These are phyloP conservation scores for Diaporthe sp. DNA, from an alignment of 2,329 filamentous ascomycete species.

Conservation along the genomic window DNA sequence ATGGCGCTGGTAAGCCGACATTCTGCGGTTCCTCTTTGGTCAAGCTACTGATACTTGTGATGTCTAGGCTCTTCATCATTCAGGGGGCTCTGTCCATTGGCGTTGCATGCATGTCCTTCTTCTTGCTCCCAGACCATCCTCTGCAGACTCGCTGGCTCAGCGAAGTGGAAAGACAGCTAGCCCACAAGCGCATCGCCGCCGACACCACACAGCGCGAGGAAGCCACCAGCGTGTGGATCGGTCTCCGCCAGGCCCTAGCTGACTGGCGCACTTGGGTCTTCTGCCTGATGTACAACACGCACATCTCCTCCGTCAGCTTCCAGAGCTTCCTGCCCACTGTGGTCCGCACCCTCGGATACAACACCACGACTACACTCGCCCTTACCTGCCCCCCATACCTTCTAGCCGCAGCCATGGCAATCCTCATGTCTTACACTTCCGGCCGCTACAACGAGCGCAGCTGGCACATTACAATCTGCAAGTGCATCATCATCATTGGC, in stretches of 20 bases:
- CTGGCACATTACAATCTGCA: constrained; percentile 60
- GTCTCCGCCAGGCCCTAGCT: not conserved
- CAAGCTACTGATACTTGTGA: not conserved
- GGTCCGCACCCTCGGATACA: constrained; percentile 59
- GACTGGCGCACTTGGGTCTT: constrained; percentile 32
- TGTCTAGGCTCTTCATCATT: constrained; percentile 45
- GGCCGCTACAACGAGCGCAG: constrained; percentile 62
- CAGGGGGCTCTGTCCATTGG: constrained; percentile 48
- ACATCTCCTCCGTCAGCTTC: constrained; percentile 46
- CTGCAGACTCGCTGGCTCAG: constrained; percentile 58
- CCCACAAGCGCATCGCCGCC: constrained; percentile 45
- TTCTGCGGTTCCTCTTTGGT: not conserved
- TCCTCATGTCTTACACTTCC: constrained; percentile 55
- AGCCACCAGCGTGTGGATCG: constrained; percentile 11
- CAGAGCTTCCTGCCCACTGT: constrained; percentile 52
- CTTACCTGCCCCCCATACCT: constrained; percentile 63
- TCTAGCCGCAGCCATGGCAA: constrained; percentile 55
- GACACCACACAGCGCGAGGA: constrained; percentile 24
- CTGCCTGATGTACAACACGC: constrained; percentile 33
- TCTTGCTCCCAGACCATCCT: constrained; percentile 52
- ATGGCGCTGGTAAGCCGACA: constrained; percentile 53
- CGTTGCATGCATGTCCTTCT: constrained; percentile 50
- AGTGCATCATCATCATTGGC: constrained; percentile 56
- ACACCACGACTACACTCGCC: constrained; percentile 59
- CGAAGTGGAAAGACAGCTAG: constrained; percentile 56